phyloP scores from a whole-genome alignment of 2,329 filamentous ascomycete species.

The Gremmenia infestans region DNA sequence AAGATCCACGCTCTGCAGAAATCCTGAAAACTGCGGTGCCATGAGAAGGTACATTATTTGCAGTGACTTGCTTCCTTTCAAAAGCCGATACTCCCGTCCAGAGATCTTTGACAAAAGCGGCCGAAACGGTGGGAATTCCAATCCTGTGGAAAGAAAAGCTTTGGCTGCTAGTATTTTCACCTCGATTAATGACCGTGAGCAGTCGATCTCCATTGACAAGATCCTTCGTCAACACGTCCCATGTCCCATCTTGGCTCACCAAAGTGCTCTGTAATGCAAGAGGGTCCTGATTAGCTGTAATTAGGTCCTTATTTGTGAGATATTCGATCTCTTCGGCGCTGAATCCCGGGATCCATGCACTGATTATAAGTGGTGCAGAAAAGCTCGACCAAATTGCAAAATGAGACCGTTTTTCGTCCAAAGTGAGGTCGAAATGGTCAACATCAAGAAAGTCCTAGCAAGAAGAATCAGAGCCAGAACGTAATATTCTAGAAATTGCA shows the following conservation, averaged over 20 bases:
- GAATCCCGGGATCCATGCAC: slow-evolving; percentile 32
- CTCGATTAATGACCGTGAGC: slow-evolving; percentile 43
- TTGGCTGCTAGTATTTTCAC: slow-evolving; percentile 31
- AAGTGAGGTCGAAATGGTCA: slow-evolving; percentile 23
- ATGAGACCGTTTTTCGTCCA: slow-evolving; percentile 26
- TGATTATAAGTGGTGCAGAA: slow-evolving; percentile 28
- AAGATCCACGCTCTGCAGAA: slow-evolving; percentile 16
- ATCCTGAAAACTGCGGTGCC: slow-evolving; percentile 37
- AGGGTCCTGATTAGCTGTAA: slow-evolving; percentile 26
- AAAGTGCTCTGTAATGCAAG: slow-evolving; percentile 36
- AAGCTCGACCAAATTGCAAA: slow-evolving; percentile 28
- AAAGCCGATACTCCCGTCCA: slow-evolving; percentile 39
- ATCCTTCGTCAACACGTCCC: slow-evolving; percentile 43
- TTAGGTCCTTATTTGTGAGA: slow-evolving; percentile 32
- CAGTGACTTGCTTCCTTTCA: slow-evolving; percentile 28
- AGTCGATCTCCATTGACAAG: slow-evolving; percentile 43
- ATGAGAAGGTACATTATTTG: slow-evolving; percentile 36
- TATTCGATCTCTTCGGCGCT: slow-evolving; percentile 33
- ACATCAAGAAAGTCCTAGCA: slow-evolving; percentile 19
- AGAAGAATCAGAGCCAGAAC: background rate
- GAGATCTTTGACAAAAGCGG: slow-evolving; percentile 36
- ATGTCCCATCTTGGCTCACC: slow-evolving; percentile 38
- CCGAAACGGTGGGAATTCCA: slow-evolving; percentile 22
- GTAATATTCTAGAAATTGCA: background rate
- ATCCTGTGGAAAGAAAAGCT: slow-evolving; percentile 27